Evolutionary conservation across 1,139 yeast species (phyloP).

Genomic region (Hyphopichia khmerensis): DNA sequence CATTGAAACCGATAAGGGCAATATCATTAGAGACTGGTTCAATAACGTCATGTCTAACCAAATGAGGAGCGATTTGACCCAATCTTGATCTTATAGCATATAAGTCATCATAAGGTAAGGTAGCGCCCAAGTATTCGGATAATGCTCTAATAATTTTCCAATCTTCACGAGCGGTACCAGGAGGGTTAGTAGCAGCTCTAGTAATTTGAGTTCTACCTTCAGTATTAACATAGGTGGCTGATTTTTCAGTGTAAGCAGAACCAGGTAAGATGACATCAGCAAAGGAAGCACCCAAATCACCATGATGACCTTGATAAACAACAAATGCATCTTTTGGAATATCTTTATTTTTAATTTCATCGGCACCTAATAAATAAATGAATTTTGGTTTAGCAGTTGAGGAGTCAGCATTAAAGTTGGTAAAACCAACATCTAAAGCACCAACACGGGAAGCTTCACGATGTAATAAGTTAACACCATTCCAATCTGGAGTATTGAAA

Average conservation of each 20-base stretch:
- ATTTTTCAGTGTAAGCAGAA: slow-evolving; percentile 85
- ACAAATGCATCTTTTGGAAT: slow-evolving; percentile 87
- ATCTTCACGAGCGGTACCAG: slow-evolving; percentile 90
- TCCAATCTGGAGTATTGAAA: slow-evolving; percentile 75
- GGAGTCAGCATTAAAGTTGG: slow-evolving; percentile 51
- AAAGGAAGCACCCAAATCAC: slow-evolving; percentile 84
- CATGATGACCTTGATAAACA: slow-evolving; percentile 90
- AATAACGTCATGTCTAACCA: slow-evolving; percentile 71
- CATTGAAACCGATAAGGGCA: slow-evolving; percentile 58
- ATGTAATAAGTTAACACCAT: slow-evolving; percentile 77
- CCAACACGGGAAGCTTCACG: slow-evolving; percentile 88
- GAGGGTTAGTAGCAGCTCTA: slow-evolving; percentile 87
- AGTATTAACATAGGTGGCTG: slow-evolving; percentile 86
- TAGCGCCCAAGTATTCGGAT: slow-evolving; percentile 69
- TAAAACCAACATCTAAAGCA: slow-evolving; percentile 83
- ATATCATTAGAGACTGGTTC: slow-evolving; percentile 66
- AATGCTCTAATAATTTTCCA: slow-evolving; percentile 88
- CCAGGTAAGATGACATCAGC: slow-evolving; percentile 90
- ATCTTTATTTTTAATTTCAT: slow-evolving; percentile 67
- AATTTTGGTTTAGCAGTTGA: slow-evolving; percentile 63
- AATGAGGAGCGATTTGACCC: slow-evolving; percentile 79
- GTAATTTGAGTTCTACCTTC: slow-evolving; percentile 88
- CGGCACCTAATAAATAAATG: slow-evolving; percentile 81
- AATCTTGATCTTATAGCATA: slow-evolving; percentile 69
- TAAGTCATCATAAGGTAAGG: slow-evolving; percentile 77